Base-by-base conservation (phyloP, 345 rosid species). In the Eucalyptus pauciflora region DNA sequence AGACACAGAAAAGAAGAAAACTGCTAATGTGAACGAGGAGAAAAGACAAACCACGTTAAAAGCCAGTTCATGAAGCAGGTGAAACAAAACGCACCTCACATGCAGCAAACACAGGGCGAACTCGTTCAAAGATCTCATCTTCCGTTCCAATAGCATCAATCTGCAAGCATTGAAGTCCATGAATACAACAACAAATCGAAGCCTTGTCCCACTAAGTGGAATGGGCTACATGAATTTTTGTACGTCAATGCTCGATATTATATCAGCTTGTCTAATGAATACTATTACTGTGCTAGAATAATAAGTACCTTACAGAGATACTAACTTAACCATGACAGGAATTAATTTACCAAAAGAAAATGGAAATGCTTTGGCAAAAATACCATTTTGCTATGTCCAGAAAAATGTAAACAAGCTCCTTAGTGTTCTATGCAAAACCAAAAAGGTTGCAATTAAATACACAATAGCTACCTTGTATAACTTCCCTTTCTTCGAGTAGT, bases 91-190 rank as follows among this genome's bases (percentile, higher is more conserved):
- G 58, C 91, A 95, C 99, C 97, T 95, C 91, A 86, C 88, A 93
- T 89, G 91, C 87, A 89, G 92, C 90, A 92, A 98, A 95, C 89
- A 95, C 85, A 15, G 97, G 94, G 89, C 89, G 91, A 52, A 95
- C 99, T 90, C 94, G 92, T 91, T 95, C 93, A 91, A 98, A 98
- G 88, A 95, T 96, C 88, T 98, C 97, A 89, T 98, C 99, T 27
- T 91, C 98, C 4, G 95, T 89, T 92, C 99, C 99, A 50, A 95
- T 91, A 20, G 98, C 99, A 92, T 94, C 94, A 91, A 97, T 95
- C 99, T 98, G 93, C 92, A 93, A 79, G 41, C 88, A 49, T 90
- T 81, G 79, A 52, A 89, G 85, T 80, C 86, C 86, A 89, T 51
- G 8, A 29, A 90, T 58, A 67, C 54, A 27, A 67, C 67, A 64